phyloP scores from a whole-genome alignment of 208 protist species.

The Wallacemonas collosoma region DNA sequence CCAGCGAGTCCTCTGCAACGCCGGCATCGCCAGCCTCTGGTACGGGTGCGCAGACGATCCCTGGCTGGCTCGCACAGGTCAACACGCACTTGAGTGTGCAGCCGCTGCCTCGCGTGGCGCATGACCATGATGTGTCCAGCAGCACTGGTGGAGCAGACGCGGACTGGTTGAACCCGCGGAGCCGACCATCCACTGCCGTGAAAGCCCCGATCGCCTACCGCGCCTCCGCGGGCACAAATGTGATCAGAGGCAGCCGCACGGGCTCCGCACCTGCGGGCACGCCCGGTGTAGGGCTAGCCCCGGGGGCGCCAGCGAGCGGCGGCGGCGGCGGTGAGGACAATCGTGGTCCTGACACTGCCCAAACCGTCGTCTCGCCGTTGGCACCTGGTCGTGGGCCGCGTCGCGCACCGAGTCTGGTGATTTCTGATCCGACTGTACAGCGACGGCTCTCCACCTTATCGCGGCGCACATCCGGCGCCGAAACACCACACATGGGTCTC shows the following conservation, averaged over 20 bases:
- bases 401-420: background rate
- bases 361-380: background rate
- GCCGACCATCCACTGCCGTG: constrained; percentile 6
- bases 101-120: background rate
- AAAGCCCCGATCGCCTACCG: background rate
- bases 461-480: constrained; percentile 4
- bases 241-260: too few relatives aligned
- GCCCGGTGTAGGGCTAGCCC: too few relatives aligned
- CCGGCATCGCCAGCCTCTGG: too few relatives aligned
- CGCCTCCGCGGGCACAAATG: background rate
- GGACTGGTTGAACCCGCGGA: constrained; percentile 16
- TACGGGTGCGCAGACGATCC: background rate
- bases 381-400: background rate
- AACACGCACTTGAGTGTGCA: constrained; percentile 11
- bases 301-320: too few relatives aligned
- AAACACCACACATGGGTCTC: constrained; percentile 14
- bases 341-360: too few relatives aligned
- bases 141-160: background rate
- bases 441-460: constrained; percentile 1
- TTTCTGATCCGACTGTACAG: too few relatives aligned
- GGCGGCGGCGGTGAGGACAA: too few relatives aligned
- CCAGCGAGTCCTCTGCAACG: background rate
- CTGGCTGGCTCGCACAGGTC: constrained; percentile 12
- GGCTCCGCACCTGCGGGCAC: too few relatives aligned
- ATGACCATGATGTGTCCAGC: background rate